Base-by-base conservation (phyloP, 495 filamentous ascomycete genomes). In the Talaromyces proteolyticus region DNA sequence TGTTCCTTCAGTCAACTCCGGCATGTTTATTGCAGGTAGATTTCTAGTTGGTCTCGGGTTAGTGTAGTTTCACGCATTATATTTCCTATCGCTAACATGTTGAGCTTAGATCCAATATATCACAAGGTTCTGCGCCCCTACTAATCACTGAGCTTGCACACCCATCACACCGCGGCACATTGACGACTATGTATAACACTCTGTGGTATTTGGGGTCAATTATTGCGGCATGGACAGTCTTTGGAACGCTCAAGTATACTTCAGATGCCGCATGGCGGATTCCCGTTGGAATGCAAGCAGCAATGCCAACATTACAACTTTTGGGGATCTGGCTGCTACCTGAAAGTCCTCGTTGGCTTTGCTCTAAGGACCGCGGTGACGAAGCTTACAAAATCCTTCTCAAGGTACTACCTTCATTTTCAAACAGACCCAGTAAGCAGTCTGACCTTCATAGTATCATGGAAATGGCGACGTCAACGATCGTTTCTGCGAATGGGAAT, bases 151-250 rank as follows among this genome's bases (percentile, higher is more conserved):
- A 85, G 64, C 62, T 85, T 24, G 72, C 70, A 39, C 78, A 84
- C 52, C 78, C 81, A 38, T 77, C 81, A 60, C 79, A 84, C 52
- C 79, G 81, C 62, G 78, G 70, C 38, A 75, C 73, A 56, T 65
- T 84, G 55, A 83, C 80, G 19, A 75, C 79, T 14, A 72, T 83
- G 39, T 84, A 81, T 61, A 82, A 84, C 63, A 77, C 73, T 51
- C 63, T 80, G 45, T 84, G 78, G 77, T 80, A 82, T 63, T 65
- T 78, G 26, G 81, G 82, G 19, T 75, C 79, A 37, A 69, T 79
- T 36, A 53, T 63, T 58, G 62, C 58, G 3, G 54, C 56, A 3
- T 68, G 65, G 52, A 49, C 51, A 7, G 42, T 49, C 1, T 61
- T 58, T 23, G 58, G 58, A 3, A 54, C 58, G 50, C 55, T 55